Evolutionary conservation across 2,329 filamentous ascomycete species (phyloP).

Genomic region (Aspergillus melleus): DNA sequence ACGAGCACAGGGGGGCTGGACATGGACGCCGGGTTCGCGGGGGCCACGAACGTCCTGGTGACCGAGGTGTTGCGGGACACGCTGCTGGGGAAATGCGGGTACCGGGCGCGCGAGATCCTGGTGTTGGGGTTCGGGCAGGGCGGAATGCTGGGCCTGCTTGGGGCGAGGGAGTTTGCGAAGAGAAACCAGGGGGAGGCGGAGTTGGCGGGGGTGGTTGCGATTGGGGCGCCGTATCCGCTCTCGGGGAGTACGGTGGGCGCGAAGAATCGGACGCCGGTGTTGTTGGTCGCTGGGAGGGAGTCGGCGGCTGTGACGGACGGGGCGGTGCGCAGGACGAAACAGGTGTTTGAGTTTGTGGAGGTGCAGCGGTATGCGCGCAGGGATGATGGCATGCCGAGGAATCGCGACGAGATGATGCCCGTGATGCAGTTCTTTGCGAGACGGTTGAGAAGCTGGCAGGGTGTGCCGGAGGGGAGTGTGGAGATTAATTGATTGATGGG

Average conservation of each 20-base stretch:
- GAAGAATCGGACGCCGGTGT: constrained; percentile 43
- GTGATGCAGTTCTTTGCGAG: constrained; percentile 74
- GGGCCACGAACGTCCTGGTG: constrained; percentile 50
- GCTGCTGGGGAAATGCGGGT: constrained; percentile 59
- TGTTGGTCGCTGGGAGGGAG: constrained; percentile 44
- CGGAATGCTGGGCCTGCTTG: constrained; percentile 60
- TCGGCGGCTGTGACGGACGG: constrained; percentile 59
- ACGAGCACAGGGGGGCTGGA: constrained; percentile 55
- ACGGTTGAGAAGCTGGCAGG: constrained; percentile 43
- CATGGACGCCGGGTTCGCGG: constrained; percentile 61
- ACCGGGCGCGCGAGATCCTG: constrained; percentile 60
- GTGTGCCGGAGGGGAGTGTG: constrained; percentile 47
- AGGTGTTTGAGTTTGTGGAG: constrained; percentile 66
- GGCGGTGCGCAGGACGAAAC: constrained; percentile 63
- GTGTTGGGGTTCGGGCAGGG: constrained; percentile 70
- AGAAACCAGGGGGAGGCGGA: constrained; percentile 4
- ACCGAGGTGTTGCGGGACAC: constrained; percentile 53
- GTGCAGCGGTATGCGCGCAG: constrained; percentile 67
- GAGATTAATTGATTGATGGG: constrained; percentile 33
- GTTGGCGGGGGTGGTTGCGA: constrained; percentile 40
- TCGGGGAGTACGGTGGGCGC: constrained; percentile 26
- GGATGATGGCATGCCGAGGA: constrained; percentile 80
- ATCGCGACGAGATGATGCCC: constrained; percentile 81
- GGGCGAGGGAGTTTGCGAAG: constrained; percentile 49
- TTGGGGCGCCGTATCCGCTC: constrained; percentile 44